Base-by-base conservation (phyloP, 2,329 filamentous ascomycete genomes). In the Thermothelomyces thermophilus region DNA sequence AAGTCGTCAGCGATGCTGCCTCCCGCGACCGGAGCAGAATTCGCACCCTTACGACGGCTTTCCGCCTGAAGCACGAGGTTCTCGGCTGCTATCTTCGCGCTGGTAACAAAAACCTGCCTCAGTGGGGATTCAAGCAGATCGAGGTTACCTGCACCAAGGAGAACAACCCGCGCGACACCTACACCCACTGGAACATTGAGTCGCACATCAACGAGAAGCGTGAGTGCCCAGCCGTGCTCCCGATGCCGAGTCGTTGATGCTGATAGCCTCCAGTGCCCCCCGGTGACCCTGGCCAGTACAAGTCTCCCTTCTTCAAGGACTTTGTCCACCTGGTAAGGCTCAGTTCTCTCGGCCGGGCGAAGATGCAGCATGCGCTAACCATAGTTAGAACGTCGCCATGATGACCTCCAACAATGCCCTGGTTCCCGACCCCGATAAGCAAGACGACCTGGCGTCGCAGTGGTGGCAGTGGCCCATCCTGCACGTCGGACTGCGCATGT, bases 71-170 rank as follows among this genome's bases (percentile, higher is more conserved):
- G 68, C 90, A 98, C 66, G 75, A 80, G 36, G 76, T 82, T 48
- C 76, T 97, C 48, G 87, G 87, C 59, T 98, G 93, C 71, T 98
- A 98, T 66, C 81, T 98, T 44, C 86, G 90, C 57, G 94, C 93
- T 52, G 91, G 90, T 60, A 98, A 95, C 63, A 86, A 90, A 62
- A 98, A 97, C 70, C 77, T 98, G 56, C 93, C 93, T 45, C 93
- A 97, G 67, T 98, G 93, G 93, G 93, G 93, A 66, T 98, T 98
- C 78, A 96, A 97, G 74, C 93, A 98, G 72, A 97, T 98, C 58
- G 93, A 98, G 72, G 90, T 93, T 31, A 95, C 90, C 22, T 98
- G 93, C 70, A 83, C 85, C 59, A 96, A 95, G 75, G 81, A 86
- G 60, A 95, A 96, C 74, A 93, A 91, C 63, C 89, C 90, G 6